phyloP scores from a whole-genome alignment of 1,139 yeast genomes.

The Sugiyamaella novakii region DNA sequence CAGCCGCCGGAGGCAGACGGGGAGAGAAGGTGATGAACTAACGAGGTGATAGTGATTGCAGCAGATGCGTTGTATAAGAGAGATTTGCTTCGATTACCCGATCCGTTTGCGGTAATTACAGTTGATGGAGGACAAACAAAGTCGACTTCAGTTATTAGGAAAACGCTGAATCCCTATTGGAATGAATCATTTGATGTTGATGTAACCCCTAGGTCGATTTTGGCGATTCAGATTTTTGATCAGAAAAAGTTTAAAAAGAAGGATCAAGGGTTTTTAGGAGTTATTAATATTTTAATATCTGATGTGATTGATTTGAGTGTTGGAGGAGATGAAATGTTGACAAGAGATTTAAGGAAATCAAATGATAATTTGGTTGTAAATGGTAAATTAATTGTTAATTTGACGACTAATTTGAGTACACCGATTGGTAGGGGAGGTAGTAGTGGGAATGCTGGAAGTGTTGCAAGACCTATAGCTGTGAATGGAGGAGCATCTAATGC shows the following conservation, averaged over 20 bases:
- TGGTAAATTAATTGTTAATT: conserved; percentile 76
- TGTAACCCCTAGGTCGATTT: conserved; percentile 80
- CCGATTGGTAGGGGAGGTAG: conserved; percentile 41
- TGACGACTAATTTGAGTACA: conserved; percentile 59
- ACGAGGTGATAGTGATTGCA: conserved; percentile 60
- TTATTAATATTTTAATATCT: conserved; percentile 85
- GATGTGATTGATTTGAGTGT: conserved; percentile 79
- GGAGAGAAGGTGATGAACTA: conserved; percentile 9
- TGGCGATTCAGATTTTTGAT: conserved; percentile 93
- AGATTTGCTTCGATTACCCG: conserved; percentile 89
- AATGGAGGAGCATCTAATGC: conserved; percentile 29
- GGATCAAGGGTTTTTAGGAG: conserved; percentile 99
- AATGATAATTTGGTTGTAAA: conserved; percentile 90
- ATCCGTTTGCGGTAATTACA: conserved; percentile 95
- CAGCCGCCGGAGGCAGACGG: conserved; percentile 20
- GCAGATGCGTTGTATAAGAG: conserved; percentile 95
- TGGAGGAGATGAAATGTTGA: conserved; percentile 73
- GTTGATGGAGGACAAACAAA: conserved; percentile 97
- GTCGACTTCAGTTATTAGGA: conserved; percentile 90
- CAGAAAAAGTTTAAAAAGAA: conserved; percentile 96
- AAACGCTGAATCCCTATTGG: conserved; percentile 97
- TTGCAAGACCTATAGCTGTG: conserved; percentile 29
- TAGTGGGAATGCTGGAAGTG: conserved; percentile 27
- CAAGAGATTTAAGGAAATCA: conserved; percentile 88
- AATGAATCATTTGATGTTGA: conserved; percentile 81